Conservation (phyloP, 1,139 yeast genomes). For the Candida tetrigidarum region DNA sequence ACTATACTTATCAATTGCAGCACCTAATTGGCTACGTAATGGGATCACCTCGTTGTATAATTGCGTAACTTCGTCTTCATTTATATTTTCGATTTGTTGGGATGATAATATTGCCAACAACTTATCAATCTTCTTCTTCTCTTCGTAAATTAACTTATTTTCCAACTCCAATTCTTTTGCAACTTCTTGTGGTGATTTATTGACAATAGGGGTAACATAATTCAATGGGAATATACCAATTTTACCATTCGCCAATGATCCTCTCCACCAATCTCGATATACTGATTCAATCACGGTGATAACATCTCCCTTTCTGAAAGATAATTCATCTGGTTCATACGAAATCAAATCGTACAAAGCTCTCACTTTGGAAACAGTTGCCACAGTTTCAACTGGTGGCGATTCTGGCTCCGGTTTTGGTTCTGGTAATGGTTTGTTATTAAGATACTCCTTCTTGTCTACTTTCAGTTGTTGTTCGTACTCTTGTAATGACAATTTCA, state of each 20-base stretch:
- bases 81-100: constrained; percentile 26
- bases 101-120: constrained; percentile 62
- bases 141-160: constrained; percentile 29
- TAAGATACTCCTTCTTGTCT: constrained; percentile 34
- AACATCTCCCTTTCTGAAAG: constrained; percentile 74
- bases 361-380: constrained; percentile 68
- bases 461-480: constrained; percentile 33
- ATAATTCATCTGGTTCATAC: constrained; percentile 70
- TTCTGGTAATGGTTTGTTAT: constrained; percentile 37
- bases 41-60: constrained; percentile 74
- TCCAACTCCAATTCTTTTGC: constrained; percentile 36
- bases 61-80: constrained; percentile 51
- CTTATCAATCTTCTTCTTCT: constrained; percentile 60
- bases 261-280: constrained; percentile 96
- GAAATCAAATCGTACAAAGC: constrained; percentile 85
- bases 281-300: constrained; percentile 88
- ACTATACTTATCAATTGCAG: constrained; percentile 74
- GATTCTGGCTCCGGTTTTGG: constrained; percentile 13
- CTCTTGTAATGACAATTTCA: constrained; percentile 78
- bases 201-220: constrained; percentile 81
- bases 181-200: constrained; percentile 57
- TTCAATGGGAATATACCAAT: constrained; percentile 94
- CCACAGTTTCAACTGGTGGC: constrained; percentile 37
- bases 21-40: constrained; percentile 73
- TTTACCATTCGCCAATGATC: constrained; percentile 73